phyloP scores from a whole-genome alignment of 306 rosid genomes.

The Medicago truncatula region MtrunA17r5.0-ANR NC_053043.1:42545001-42545500 shows the following conservation, averaged over 20 bases:
- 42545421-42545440: too few species aligned
- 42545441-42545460: too few species aligned
- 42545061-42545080: slow-evolving; percentile 86
- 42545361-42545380: slow-evolving; percentile 1
- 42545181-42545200: slow-evolving; percentile 70
- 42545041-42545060: slow-evolving; percentile 72
- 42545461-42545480: too few species aligned
- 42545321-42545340: slow-evolving; percentile 7
- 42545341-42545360: background rate
- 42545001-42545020: slow-evolving; percentile 83
- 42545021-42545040: slow-evolving; percentile 89
- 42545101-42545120: slow-evolving; percentile 91
- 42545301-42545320: slow-evolving; percentile 3
- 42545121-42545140: slow-evolving; percentile 63
- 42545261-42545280: slow-evolving; percentile 32
- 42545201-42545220: slow-evolving; percentile 82
- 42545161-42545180: slow-evolving; percentile 66
- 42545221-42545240: slow-evolving; percentile 68
- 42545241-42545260: slow-evolving; percentile 60
- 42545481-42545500: too few species aligned
- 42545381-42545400: slow-evolving; percentile 7
- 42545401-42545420: background rate
- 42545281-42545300: background rate
- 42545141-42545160: slow-evolving; percentile 59
- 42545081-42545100: slow-evolving; percentile 70